Evolutionary conservation across 495 filamentous ascomycete genomes (phyloP), one percentile per base, ranked within the genome.

Genomic region (Aspergillus leporis): DNA sequence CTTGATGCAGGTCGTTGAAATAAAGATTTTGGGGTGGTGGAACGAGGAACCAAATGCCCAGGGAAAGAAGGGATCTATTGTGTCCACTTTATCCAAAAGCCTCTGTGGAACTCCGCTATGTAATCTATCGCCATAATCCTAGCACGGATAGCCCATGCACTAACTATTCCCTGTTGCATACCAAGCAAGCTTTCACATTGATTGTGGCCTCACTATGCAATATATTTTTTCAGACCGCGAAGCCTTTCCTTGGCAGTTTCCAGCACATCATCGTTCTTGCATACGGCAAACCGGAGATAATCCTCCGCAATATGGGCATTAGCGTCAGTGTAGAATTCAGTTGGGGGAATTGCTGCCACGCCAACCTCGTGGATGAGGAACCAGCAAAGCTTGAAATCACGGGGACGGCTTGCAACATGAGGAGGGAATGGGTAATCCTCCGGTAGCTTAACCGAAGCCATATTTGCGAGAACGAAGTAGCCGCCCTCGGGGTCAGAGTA

Each of bases 331-430:
- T 97, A 97, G 72, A 98, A 98, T 73, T 98, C 94, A 0, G 90
- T 96, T 0, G 94, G 94, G 3, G 94, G 94, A 61, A 98, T 98
- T 2, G 93, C 91, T 6, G 94, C 94, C 3, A 98, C 91, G 5
- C 94, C 94, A 51, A 98, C 78, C 78, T 98, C 94, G 71, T 90
- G 92, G 70, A 98, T 98, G 61, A 96, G 74, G 74, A 97, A 97
- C 94, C 94, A 98, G 36, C 84, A 83, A 31, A 98, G 81, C 77
- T 95, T 88, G 79, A 97, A 98, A 74, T 98, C 94, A 34, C 94
- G 81, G 32, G 94, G 89, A 12, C 93, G 84, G 53, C 81, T 85
- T 25, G 88, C 87, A 6, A 98, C 93, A 72, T 96, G 90, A 0
- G 89, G 79, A 4, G 94, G 94, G 79, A 97, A 97, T 0, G 85